Evolutionary conservation across 176 grass and related monocot genomes (phyloP).

Genomic region (Carex myosuroides): DNA sequence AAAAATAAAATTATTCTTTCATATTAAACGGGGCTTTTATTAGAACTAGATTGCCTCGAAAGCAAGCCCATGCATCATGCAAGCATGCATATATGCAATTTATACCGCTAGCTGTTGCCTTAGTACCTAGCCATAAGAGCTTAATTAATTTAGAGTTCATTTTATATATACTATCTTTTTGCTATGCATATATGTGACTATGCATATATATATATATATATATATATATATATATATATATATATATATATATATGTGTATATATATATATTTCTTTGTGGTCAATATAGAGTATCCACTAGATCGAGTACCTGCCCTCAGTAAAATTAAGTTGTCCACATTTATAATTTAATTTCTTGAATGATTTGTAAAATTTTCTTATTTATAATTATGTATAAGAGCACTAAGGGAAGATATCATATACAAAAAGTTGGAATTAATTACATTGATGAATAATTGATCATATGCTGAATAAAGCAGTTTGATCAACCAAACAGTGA

Average conservation of each 20-base stretch:
- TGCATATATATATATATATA: too few relatives aligned
- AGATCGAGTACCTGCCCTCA: not conserved
- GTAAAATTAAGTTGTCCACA: not conserved
- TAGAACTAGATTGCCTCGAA: slow-evolving; percentile 30
- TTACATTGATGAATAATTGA: not conserved
- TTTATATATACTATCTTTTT: not conserved
- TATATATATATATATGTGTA: too few relatives aligned
- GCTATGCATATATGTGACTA: not conserved
- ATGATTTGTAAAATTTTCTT: too few relatives aligned
- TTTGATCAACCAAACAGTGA: not conserved
- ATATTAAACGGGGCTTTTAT: slow-evolving; percentile 13
- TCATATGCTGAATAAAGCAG: not conserved
- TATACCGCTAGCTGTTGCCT: not conserved
- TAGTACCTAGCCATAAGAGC: not conserved
- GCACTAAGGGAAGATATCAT: not conserved
- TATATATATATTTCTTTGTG: not conserved
- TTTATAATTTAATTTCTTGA: not conserved
- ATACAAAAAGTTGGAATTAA: not conserved
- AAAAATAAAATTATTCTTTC: slow-evolving; percentile 20
- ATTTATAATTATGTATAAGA: too few relatives aligned
- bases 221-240: too few relatives aligned
- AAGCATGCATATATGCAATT: slow-evolving; percentile 5
- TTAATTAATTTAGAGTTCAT: not conserved
- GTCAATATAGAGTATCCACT: not conserved
- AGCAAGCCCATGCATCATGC: slow-evolving; percentile 29